These are phyloP conservation scores for Boeremia lycopersici DNA, from an alignment of 2,329 filamentous ascomycete genomes.

Conservation along the genomic window DNA sequence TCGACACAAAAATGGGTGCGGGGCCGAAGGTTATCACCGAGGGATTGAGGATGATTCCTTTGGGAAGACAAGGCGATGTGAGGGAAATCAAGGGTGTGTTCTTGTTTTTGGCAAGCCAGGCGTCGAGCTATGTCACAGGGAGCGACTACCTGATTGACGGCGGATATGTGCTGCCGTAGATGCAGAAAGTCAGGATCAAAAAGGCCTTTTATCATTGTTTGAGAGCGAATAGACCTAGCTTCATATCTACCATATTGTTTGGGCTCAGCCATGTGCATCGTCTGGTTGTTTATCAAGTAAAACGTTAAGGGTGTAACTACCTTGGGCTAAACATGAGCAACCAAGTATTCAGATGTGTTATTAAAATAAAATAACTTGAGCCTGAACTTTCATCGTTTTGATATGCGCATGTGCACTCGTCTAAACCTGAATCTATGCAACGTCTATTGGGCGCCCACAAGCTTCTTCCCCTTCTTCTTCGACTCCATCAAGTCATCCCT, in stretches of 20 bases:
- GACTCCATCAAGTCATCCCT: conserved; percentile 17
- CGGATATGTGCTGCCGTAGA: conserved; percentile 64
- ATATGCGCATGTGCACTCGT: no score
- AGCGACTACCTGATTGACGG: conserved; percentile 77
- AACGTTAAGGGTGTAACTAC: no score
- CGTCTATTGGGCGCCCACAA: conserved; percentile 4
- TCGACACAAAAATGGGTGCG: conserved; percentile 67
- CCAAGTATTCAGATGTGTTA: no score
- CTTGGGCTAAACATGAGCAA: no score
- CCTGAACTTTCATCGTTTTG: no score
- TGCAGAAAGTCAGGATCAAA: not conserved
- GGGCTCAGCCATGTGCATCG: no score
- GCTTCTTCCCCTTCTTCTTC: conserved; percentile 7
- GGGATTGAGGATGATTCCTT: conserved; percentile 73
- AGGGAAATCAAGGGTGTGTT: conserved; percentile 82
- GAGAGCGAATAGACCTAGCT: no score
- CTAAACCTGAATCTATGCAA: no score
- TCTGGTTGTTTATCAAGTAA: no score
- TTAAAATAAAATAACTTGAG: no score
- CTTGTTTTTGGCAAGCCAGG: conserved; percentile 80
- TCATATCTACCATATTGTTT: no score
- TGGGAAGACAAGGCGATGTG: conserved; percentile 73
- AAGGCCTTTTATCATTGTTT: no score
- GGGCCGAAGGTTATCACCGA: conserved; percentile 67
- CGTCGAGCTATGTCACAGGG: conserved; percentile 74